Evolutionary conservation across 163 green algal species (phyloP).

Genomic region (Volvox carteri): DNA sequence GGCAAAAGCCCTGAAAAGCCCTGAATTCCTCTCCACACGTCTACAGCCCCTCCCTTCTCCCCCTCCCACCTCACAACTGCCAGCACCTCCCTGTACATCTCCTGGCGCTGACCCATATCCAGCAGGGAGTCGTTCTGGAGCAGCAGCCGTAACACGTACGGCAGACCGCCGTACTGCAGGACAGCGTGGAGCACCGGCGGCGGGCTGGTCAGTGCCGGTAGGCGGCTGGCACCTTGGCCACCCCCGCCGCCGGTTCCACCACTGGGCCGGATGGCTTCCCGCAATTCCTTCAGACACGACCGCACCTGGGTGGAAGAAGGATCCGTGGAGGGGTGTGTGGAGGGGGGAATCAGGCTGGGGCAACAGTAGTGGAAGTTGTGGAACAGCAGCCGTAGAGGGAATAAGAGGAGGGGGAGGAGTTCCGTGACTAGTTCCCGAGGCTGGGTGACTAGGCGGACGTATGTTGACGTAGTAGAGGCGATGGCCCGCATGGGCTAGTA

Average conservation of each 20-base stretch:
- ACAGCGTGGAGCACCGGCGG: slow-evolving; percentile 45
- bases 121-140: slow-evolving; percentile 55
- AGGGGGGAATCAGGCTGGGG: no score
- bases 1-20: no score
- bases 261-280: neutral
- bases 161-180: slow-evolving; percentile 38
- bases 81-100: slow-evolving; percentile 17
- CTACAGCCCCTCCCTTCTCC: no score
- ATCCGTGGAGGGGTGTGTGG: neutral
- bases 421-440: no score
- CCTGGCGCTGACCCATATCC: slow-evolving; percentile 42
- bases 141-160: slow-evolving; percentile 52
- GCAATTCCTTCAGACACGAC: neutral
- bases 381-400: no score
- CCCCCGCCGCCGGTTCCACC: neutral
- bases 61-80: neutral
- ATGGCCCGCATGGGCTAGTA: no score
- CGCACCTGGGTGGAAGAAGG: slow-evolving; percentile 4
- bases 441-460: no score
- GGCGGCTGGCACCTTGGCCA: neutral
- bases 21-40: no score
- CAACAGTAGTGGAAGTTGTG: no score
- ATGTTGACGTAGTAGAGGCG: no score
- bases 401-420: no score
- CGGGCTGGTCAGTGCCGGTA: neutral